phyloP scores from a whole-genome alignment of 306 rosid genomes.

The Glycine latifolia region DNA sequence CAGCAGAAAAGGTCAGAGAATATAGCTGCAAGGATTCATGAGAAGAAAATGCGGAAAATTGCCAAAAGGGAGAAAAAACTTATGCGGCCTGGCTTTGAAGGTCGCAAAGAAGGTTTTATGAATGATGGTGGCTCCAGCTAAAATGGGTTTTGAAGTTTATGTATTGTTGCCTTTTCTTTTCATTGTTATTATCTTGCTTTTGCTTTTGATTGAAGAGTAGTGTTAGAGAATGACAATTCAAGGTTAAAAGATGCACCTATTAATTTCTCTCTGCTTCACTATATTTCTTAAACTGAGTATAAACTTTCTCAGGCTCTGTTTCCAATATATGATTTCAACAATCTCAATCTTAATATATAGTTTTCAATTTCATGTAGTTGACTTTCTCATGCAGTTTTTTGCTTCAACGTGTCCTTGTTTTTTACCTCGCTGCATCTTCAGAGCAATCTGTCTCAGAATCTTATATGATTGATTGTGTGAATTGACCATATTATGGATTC shows the following conservation, averaged over 20 bases:
- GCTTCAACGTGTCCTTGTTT: no score
- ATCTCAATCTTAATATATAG: no score
- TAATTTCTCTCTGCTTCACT: neutral
- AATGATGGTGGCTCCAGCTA: slow-evolving; percentile 48
- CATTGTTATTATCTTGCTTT: neutral
- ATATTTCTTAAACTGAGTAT: neutral
- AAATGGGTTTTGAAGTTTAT: neutral
- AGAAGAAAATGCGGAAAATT: slow-evolving; percentile 75
- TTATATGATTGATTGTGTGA: no score
- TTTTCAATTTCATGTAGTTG: no score
- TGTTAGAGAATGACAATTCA: neutral
- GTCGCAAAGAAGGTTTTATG: slow-evolving; percentile 82
- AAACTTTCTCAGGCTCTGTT: no score
- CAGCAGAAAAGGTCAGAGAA: slow-evolving; percentile 80
- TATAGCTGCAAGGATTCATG: slow-evolving; percentile 65
- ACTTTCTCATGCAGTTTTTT: no score
- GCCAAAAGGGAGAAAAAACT: slow-evolving; percentile 93
- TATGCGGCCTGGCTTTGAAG: slow-evolving; percentile 89
- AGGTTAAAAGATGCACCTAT: neutral
- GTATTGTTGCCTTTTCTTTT: slow-evolving; percentile 21
- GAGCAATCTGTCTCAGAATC: no score
- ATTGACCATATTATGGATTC: no score
- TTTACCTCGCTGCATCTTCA: no score
- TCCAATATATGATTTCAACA: no score
- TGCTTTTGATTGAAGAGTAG: slow-evolving; percentile 11